Conservation (phyloP, 2,329 filamentous ascomycete genomes). For the Paraconiothyrium sp. region DNA sequence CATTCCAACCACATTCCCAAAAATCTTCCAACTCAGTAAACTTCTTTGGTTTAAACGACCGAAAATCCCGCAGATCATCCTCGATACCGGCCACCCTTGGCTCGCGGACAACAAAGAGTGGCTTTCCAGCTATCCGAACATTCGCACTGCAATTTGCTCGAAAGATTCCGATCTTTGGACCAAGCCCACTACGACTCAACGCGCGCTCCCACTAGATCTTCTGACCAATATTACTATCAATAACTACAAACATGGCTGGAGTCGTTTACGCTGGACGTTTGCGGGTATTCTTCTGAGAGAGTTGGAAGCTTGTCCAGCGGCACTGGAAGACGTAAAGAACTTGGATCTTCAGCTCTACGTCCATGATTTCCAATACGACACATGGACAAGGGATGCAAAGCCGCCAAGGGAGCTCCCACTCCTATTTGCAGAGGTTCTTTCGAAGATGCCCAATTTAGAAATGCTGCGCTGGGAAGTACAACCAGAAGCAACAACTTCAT, state of each 20-base stretch:
- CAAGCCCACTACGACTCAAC: neutral
- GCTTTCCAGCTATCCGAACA: slow-evolving; percentile 2
- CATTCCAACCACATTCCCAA: neutral
- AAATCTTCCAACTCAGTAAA: neutral
- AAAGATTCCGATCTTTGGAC: slow-evolving; percentile 8
- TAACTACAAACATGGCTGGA: slow-evolving; percentile 12
- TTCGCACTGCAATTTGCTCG: neutral
- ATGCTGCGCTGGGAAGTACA: slow-evolving; percentile 2
- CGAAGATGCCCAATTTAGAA: slow-evolving; percentile 9
- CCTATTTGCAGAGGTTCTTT: slow-evolving; percentile 13
- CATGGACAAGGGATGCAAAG: neutral
- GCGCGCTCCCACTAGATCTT: slow-evolving; percentile 14
- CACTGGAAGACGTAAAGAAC: slow-evolving; percentile 14
- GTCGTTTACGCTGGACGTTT: slow-evolving; percentile 11
- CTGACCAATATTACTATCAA: slow-evolving; percentile 10
- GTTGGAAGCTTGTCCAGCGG: slow-evolving; percentile 16
- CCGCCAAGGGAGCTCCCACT: neutral
- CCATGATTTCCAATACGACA: neutral
- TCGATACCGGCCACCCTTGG: slow-evolving; percentile 6
- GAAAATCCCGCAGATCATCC: slow-evolving; percentile 1
- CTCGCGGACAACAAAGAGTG: slow-evolving; percentile 3
- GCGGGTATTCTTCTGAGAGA: slow-evolving; percentile 12
- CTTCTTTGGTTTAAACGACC: neutral
- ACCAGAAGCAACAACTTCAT: neutral
- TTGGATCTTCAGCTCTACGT: slow-evolving; percentile 15